Evolutionary conservation across 306 rosid species (phyloP).

Genomic region (Cicer chorassanicum): DNA sequence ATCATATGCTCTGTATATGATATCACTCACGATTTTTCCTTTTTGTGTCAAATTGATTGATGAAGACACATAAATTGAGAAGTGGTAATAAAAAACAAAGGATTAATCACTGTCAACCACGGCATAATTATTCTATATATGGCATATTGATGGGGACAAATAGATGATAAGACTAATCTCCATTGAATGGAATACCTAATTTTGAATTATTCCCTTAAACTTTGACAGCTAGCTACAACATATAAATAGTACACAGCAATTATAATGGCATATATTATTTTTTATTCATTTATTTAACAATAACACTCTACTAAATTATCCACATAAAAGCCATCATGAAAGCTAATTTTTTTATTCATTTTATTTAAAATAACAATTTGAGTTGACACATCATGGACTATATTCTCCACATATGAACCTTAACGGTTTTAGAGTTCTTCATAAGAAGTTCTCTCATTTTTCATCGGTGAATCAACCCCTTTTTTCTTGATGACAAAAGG

Average conservation of each 20-base stretch:
- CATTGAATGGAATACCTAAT: not conserved
- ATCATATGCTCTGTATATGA: not conserved
- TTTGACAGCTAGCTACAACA: not conserved
- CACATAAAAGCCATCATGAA: not conserved
- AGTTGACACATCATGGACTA: not conserved
- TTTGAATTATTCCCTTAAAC: not conserved
- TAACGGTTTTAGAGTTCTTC: not conserved
- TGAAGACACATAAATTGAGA: not conserved
- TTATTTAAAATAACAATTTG: not conserved
- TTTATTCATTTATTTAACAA: not conserved
- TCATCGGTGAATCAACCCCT: conserved; percentile 12
- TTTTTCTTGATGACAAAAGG: not conserved
- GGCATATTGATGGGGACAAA: not conserved
- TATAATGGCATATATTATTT: not conserved
- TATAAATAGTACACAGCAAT: not conserved
- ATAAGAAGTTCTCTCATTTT: not conserved
- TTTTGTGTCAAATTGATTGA: not conserved
- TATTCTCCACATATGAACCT: not conserved
- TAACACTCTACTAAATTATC: not conserved
- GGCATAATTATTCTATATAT: not conserved
- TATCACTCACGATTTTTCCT: not conserved
- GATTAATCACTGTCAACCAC: not conserved
- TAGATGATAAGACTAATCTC: not conserved
- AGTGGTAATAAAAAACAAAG: not conserved
- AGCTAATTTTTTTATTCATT: not conserved